Evolutionary conservation across 192 early-diverging fungal genomes (phyloP), one percentile per base, ranked within the genome.

Genomic region (Coemansia sp.): DNA sequence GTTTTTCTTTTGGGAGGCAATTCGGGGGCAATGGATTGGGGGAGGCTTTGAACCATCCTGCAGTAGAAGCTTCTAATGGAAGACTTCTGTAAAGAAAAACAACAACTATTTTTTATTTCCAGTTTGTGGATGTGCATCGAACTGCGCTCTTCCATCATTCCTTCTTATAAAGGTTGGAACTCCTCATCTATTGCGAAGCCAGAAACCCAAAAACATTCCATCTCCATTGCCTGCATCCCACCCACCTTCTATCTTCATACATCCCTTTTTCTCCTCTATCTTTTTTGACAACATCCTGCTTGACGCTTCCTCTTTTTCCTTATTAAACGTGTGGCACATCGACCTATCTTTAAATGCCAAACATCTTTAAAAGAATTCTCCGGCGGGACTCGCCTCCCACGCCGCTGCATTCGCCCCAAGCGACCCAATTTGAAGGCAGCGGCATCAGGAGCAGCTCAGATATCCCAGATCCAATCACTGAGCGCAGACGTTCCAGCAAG

Each of bases 301-400:
- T 63, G 48, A 49, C 39, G 39, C 32, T 68, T 41, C 11, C 12
- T 67, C 9, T 39, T 47, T 40, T 54, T 49, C 5, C n/a, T 47
- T 21, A 21, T 11, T 60, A 43, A 41, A 19, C 32, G 12, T 9
- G 16, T 53, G 1, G 41, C 23, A 62, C 61, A 47, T n/a, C 4
- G 2, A 45, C 43, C 16, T 1, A 11, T 56, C 15, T 43, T 26
- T 15, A 9, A 26, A 81, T 81, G 78, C 73, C 73, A 4, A 81
- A 75, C 50, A 63, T 81, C 18, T 81, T 81, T 48, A 72, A 71
- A 43, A 63, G 67, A n/a, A 53, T 81, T 32, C 64, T 69, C 40
- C 62, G 50, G 57, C 58, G 64, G 39, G 26, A 39, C 43, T 32
- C 65, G 58, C 19, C 23, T 57, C 41, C 57, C 44, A 21, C 8